Conservation (phyloP, 768 basidiomycete genomes). For the Hysterangium stoloniferum region DNA sequence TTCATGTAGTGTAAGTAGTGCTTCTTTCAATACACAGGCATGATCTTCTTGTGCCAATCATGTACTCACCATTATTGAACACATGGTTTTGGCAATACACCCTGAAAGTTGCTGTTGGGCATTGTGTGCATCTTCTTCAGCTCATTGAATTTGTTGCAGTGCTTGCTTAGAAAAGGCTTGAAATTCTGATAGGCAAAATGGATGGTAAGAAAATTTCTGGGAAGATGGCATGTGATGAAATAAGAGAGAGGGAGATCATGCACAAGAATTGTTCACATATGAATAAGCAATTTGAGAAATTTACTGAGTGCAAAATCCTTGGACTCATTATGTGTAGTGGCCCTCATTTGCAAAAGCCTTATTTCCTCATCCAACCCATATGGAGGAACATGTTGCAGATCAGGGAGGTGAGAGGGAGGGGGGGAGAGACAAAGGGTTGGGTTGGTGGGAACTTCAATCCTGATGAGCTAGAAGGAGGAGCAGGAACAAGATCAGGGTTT, state of each 20-base stretch:
- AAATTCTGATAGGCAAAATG: slow-evolving; percentile 22
- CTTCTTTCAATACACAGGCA: too few relatives aligned
- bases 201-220: slow-evolving; percentile 20
- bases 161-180: slow-evolving; percentile 16
- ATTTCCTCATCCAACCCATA: slow-evolving; percentile 22
- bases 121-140: slow-evolving; percentile 13
- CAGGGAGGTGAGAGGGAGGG: too few relatives aligned
- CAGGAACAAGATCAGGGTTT: too few relatives aligned
- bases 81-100: slow-evolving; percentile 17
- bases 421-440: too few relatives aligned
- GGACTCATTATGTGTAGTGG: slow-evolving; percentile 8
- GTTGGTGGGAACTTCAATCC: too few relatives aligned
- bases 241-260: slow-evolving; percentile 29
- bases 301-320: slow-evolving; percentile 22
- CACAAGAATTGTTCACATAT: slow-evolving; percentile 23
- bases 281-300: slow-evolving; percentile 22
- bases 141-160: slow-evolving; percentile 12
- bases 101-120: slow-evolving; percentile 21
- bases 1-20: too few relatives aligned
- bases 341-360: slow-evolving; percentile 4
- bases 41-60: too few relatives aligned
- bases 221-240: slow-evolving; percentile 15
- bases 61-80: too few relatives aligned
- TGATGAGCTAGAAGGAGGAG: not conserved
- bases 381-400: too few relatives aligned